These are phyloP conservation scores for Lipomyces sp. DNA, from an alignment of 805 yeast genomes.

Conservation along the genomic window DNA sequence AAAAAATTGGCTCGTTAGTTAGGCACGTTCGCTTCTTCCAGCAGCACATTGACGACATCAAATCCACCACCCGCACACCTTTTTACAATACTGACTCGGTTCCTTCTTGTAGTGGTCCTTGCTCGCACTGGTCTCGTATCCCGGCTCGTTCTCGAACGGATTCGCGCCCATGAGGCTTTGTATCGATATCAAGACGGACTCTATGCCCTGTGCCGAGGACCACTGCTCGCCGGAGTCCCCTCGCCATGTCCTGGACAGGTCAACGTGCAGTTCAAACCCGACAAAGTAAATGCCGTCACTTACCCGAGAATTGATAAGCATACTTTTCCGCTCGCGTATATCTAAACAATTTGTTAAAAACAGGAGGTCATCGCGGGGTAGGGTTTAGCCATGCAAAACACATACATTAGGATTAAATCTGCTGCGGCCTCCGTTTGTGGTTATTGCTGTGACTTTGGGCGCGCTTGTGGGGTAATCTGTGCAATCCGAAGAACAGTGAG, in stretches of 20 bases:
- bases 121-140: conserved; percentile 2
- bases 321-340: conserved; percentile 18
- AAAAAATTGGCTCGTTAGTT: not conserved
- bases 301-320: conserved; percentile 18
- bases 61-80: conserved; percentile 6
- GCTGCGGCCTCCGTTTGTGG: conserved; percentile 21
- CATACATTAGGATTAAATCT: conserved; percentile 18
- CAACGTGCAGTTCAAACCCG: not conserved
- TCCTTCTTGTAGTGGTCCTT: not conserved
- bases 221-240: conserved; percentile 22
- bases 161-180: conserved; percentile 18
- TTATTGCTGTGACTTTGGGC: conserved; percentile 11
- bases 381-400: not conserved
- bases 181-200: conserved; percentile 17
- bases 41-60: no score
- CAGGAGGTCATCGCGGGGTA: not conserved
- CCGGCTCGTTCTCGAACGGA: conserved; percentile 23
- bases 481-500: conserved; percentile 2
- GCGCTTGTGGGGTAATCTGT: conserved; percentile 20
- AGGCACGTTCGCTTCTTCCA: no score
- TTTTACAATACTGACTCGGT: conserved; percentile 3
- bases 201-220: conserved; percentile 23
- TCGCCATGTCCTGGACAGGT: conserved; percentile 12
- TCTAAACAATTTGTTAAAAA: not conserved
- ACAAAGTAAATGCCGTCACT: not conserved